Evolutionary conservation across 2,329 filamentous ascomycete genomes (phyloP).

Genomic region (Venturia carpophila): DNA sequence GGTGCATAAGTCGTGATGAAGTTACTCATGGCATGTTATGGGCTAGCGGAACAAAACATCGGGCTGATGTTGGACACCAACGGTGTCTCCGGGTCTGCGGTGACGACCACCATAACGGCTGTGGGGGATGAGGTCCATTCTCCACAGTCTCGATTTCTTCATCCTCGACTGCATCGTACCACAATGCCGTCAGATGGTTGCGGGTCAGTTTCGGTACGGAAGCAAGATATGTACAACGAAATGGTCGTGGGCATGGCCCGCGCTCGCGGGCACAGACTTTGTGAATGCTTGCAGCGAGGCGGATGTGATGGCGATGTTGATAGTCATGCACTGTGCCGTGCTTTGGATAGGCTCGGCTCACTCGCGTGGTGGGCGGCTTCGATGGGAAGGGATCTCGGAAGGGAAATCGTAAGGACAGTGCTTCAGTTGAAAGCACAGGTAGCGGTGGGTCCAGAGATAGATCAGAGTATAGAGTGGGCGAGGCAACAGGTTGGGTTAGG

Average conservation of each 20-base stretch:
- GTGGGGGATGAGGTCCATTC: neutral
- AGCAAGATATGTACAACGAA: neutral
- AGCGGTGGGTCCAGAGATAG: neutral
- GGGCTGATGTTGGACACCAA: neutral
- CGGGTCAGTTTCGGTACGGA: slow-evolving; percentile 8
- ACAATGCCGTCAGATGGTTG: neutral
- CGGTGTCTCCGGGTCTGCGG: neutral
- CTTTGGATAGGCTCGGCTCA: slow-evolving; percentile 1
- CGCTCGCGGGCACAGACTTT: neutral
- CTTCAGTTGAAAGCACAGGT: neutral
- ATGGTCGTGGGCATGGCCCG: slow-evolving; percentile 3
- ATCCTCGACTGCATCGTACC: neutral
- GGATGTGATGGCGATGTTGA: neutral
- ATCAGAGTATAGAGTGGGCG: slow-evolving; percentile 5
- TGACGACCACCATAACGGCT: neutral
- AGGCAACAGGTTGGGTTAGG: neutral
- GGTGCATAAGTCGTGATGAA: neutral
- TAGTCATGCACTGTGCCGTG: slow-evolving; percentile 4
- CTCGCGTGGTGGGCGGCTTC: slow-evolving; percentile 6
- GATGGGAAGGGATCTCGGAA: neutral
- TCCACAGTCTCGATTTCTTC: neutral
- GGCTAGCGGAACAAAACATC: slow-evolving; percentile 1
- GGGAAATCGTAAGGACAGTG: neutral
- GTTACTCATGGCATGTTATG: slow-evolving; percentile 1
- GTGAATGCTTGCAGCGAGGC: neutral